phyloP scores from a whole-genome alignment of 1,284 basidiomycete genomes.

The Ustilago loliicola region DNA sequence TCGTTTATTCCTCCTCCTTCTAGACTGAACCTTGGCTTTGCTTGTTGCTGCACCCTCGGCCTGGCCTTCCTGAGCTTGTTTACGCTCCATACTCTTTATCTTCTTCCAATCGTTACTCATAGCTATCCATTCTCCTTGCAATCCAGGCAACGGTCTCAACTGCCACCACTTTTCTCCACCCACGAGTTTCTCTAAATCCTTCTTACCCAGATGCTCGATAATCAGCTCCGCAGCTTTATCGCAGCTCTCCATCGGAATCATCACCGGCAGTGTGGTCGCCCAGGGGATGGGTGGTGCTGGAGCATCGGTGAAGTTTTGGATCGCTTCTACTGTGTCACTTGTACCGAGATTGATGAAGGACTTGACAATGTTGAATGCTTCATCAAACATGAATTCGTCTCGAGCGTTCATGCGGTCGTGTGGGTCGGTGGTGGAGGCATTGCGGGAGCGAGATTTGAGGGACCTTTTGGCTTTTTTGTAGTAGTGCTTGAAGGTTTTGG shows the following conservation, averaged over 20 bases:
- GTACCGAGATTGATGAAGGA: constrained; percentile 64
- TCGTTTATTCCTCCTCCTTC: constrained; percentile 29
- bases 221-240: constrained; percentile 83
- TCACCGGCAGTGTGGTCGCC: constrained; percentile 82
- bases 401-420: constrained; percentile 29
- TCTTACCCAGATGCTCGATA: constrained; percentile 85
- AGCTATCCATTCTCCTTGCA: constrained; percentile 91
- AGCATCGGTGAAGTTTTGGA: constrained; percentile 76
- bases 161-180: constrained; percentile 97
- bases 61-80: constrained; percentile 19
- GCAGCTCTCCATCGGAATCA: constrained; percentile 78
- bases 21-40: constrained; percentile 8
- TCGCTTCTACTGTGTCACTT: constrained; percentile 66
- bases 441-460: constrained; percentile 19
- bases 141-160: constrained; percentile 74
- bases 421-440: constrained; percentile 7
- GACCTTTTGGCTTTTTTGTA: constrained; percentile 55
- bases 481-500: constrained; percentile 65
- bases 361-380: constrained; percentile 58
- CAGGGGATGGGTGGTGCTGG: constrained; percentile 81
- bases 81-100: constrained; percentile 63
- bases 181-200: constrained; percentile 80
- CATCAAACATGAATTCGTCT: constrained; percentile 60
- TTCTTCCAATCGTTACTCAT: constrained; percentile 72
- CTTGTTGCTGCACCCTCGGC: background rate